A percentile compares a stretch with the other conserved stretches of the same genome.
phyloP scores from a whole-genome alignment of 192 early-diverging fungal genomes.

The Entomortierella lignicola region DNA sequence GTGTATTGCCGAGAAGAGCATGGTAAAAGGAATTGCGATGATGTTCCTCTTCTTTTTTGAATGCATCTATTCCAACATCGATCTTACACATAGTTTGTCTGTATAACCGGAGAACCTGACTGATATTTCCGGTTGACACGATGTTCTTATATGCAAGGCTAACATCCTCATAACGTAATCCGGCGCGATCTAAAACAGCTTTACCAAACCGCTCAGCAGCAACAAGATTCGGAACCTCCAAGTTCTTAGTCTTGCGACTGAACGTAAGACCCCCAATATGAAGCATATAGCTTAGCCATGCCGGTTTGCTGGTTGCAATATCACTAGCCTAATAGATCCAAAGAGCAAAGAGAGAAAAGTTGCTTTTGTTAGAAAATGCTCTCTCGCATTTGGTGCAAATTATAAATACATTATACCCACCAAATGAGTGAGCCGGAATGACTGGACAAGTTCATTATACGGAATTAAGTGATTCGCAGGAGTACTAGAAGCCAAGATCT shows the following conservation, averaged over 20 bases:
- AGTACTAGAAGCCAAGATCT: conserved; percentile 17
- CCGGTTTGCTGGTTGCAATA: conserved; percentile 29
- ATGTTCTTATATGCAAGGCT: conserved; percentile 16
- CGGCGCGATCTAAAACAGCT: conserved; percentile 21
- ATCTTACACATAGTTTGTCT: conserved; percentile 16
- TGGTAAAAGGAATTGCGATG: conserved; percentile 40
- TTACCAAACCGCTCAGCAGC: conserved; percentile 31
- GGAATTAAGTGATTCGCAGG: conserved; percentile 5
- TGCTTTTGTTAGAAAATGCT: too few relatives aligned
- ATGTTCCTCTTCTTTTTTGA: conserved; percentile 42
- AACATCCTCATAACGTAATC: conserved; percentile 24
- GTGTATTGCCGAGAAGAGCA: conserved; percentile 37
- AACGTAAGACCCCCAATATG: conserved; percentile 50
- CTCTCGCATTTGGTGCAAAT: conserved; percentile 9
- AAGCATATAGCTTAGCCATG: conserved; percentile 49
- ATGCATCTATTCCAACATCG: conserved; percentile 12
- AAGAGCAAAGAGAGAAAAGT: too few relatives aligned
- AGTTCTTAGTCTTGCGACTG: conserved; percentile 10
- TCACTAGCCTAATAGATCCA: conserved; percentile 27
- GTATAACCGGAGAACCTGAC: conserved; percentile 21
- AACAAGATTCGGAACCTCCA: conserved; percentile 41
- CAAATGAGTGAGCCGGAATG: conserved; percentile 35
- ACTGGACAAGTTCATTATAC: conserved; percentile 1
- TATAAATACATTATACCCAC: conserved; percentile 7
- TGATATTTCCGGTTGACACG: conserved; percentile 14